Percentiles rank a stretch among this genome's conserved stretches.
Evolutionary conservation across 495 filamentous ascomycete genomes (phyloP).

Genomic region (Parachaetomium inaequale): DNA sequence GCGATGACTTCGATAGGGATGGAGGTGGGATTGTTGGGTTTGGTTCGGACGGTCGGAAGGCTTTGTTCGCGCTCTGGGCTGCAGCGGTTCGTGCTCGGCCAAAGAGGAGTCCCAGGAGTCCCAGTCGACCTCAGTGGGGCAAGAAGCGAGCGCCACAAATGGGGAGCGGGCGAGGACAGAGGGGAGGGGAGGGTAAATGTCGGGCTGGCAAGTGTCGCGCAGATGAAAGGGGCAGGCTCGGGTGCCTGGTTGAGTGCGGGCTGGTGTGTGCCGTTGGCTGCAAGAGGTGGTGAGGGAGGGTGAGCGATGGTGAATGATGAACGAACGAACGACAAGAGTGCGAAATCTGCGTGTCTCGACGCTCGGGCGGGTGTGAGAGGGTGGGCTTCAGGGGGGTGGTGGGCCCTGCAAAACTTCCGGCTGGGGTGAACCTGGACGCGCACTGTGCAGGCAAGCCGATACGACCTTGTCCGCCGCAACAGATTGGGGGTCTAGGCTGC

Average conservation of each 20-base stretch:
- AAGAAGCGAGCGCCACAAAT: constrained; percentile 24
- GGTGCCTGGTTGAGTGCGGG: constrained; percentile 14
- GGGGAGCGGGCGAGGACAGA: not conserved
- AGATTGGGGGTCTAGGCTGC: not conserved
- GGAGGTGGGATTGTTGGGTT: not conserved
- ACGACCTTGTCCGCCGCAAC: not conserved
- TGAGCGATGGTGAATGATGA: constrained; percentile 1
- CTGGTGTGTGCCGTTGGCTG: constrained; percentile 8
- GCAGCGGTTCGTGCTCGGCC: constrained; percentile 10
- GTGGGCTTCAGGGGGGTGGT: constrained; percentile 13
- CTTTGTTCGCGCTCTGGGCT: constrained; percentile 4
- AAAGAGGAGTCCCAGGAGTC: constrained; percentile 3
- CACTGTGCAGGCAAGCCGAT: constrained; percentile 7
- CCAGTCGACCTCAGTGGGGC: constrained; percentile 6
- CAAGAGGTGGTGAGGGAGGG: not conserved
- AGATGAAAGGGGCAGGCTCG: constrained; percentile 12
- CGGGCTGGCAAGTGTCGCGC: not conserved
- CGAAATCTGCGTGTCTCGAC: constrained; percentile 21
- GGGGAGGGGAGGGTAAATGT: not conserved
- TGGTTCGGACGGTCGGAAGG: not conserved
- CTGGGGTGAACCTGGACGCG: constrained; percentile 12
- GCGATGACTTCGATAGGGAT: not conserved
- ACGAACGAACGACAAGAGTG: constrained; percentile 2
- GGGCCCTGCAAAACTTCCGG: constrained; percentile 30
- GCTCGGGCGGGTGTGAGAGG: constrained; percentile 19